Conservation (phyloP, 1,284 basidiomycete species). For the Sanghuangporus weigelae region DNA sequence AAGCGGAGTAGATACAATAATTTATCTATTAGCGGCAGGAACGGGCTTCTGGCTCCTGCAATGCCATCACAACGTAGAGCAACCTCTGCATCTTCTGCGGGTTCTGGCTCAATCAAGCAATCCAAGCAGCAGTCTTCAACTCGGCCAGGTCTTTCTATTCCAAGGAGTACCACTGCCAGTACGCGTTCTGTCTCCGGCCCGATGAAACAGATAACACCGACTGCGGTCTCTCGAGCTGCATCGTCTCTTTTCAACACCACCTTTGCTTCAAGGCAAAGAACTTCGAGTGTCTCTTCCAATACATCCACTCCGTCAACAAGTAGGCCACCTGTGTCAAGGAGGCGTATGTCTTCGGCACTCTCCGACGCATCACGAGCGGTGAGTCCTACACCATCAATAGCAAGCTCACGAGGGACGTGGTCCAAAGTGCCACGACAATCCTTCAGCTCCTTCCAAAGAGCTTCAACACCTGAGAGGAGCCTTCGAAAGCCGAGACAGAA, state of each 20-base stretch:
- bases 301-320: constrained; percentile 25
- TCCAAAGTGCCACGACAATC: constrained; percentile 61
- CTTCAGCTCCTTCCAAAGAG: constrained; percentile 38
- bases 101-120: constrained; percentile 6
- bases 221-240: constrained; percentile 20
- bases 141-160: constrained; percentile 40
- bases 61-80: constrained; percentile 19
- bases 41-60: constrained; percentile 10
- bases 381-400: constrained; percentile 34
- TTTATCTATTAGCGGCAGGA: constrained; percentile 6
- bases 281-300: constrained; percentile 51
- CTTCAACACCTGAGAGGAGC: constrained; percentile 42
- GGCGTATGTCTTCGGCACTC: constrained; percentile 51
- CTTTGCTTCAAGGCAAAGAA: constrained; percentile 76
- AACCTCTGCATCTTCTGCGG: constrained; percentile 11
- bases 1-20: constrained; percentile 13
- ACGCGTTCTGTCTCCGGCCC: constrained; percentile 54
- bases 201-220: constrained; percentile 25
- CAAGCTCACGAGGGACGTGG: constrained; percentile 48
- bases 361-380: constrained; percentile 35
- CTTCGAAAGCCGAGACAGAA: constrained; percentile 40
- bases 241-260: constrained; percentile 50
- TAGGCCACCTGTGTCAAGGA: constrained; percentile 30
- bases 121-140: background rate
- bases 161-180: constrained; percentile 41